A percentile compares a stretch with the other conserved stretches of the same genome.
Evolutionary conservation across 331 rosid species (phyloP).

Genomic region (Malus hybrid): DNA sequence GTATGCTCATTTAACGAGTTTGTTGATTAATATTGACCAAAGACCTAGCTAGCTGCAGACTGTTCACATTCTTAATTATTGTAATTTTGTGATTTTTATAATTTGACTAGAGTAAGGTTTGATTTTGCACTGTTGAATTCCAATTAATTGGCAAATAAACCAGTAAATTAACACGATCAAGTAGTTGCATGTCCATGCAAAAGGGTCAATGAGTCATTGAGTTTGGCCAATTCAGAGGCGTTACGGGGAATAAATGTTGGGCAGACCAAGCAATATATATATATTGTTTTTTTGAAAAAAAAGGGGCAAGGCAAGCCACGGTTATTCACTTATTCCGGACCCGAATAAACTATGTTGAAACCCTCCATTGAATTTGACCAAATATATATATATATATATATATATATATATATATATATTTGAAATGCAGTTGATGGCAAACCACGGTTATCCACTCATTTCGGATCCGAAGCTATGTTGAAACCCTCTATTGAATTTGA

Average conservation of each 20-base stretch:
- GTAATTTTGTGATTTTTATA: too few species aligned
- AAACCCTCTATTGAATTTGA: neutral
- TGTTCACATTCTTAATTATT: neutral
- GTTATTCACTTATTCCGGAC: fast-evolving
- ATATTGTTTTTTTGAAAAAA: too few species aligned
- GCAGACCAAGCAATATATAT: neutral
- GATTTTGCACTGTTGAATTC: neutral
- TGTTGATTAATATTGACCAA: neutral
- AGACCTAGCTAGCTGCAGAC: neutral
- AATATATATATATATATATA: neutral
- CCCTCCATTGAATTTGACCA: neutral
- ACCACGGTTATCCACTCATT: fast-evolving
- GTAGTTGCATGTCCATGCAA: neutral
- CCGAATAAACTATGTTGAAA: neutral
- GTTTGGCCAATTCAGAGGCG: neutral
- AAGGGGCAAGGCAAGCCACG: too few species aligned
- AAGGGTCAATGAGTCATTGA: neutral
- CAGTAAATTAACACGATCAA: neutral
- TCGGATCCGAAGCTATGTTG: neutral
- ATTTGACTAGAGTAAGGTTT: neutral
- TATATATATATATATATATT: too few species aligned
- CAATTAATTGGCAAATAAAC: neutral
- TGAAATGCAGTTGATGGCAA: too few species aligned
- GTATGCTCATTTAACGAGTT: too few species aligned
- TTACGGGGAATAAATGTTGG: neutral